These are phyloP conservation scores for Actinidia polygama DNA, from an alignment of 179 eudicot genomes.

Conservation along the genomic window DNA sequence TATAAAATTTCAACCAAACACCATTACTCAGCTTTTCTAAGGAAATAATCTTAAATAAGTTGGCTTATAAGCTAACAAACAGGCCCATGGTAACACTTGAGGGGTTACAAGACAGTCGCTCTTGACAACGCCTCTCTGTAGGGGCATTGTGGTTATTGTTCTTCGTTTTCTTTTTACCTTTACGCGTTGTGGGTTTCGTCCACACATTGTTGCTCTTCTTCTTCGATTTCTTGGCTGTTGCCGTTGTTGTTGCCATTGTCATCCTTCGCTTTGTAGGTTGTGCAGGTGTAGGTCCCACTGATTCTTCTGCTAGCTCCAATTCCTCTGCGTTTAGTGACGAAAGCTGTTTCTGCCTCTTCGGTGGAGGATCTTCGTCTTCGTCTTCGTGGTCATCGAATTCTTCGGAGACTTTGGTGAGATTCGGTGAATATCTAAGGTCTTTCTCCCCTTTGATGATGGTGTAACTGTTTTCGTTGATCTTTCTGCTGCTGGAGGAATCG, in stretches of 20 bases:
- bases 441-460: constrained; percentile 1
- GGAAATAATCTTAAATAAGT: no score
- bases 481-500: no score
- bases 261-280: background rate
- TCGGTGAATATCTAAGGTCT: constrained; percentile 32
- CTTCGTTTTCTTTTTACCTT: constrained; percentile 67
- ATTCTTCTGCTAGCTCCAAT: background rate
- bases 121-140: no score
- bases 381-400: constrained; percentile 28
- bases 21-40: no score
- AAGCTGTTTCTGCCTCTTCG: constrained; percentile 51
- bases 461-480: no score
- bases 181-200: constrained; percentile 68
- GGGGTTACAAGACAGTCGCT: no score
- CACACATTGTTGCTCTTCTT: constrained; percentile 69
- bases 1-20: no score
- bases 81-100: no score
- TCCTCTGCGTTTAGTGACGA: constrained; percentile 10
- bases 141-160: constrained; percentile 17
- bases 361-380: constrained; percentile 35
- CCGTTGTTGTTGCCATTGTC: background rate
- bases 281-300: background rate
- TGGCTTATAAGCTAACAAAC: no score
- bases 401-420: constrained; percentile 28
- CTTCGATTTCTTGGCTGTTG: constrained; percentile 43